A percentile compares a stretch with the other conserved stretches of the same genome.
Evolutionary conservation across 148 eudicot genomes (phyloP).

Genomic region (Polygonum aviculare): DNA sequence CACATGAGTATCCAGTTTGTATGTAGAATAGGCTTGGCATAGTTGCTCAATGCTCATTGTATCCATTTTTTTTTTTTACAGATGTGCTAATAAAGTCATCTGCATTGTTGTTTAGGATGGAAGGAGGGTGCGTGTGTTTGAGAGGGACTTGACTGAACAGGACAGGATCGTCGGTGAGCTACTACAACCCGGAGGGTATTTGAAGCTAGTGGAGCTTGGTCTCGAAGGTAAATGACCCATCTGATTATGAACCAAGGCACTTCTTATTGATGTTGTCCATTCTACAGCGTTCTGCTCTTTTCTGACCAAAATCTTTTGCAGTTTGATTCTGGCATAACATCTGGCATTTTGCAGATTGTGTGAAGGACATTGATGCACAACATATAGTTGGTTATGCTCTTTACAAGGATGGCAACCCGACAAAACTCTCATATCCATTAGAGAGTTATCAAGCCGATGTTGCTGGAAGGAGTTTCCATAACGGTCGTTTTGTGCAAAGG

Average conservation of each 20-base stretch:
- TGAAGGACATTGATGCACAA: slow-evolving; percentile 48
- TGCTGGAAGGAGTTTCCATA: slow-evolving; percentile 52
- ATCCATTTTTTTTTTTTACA: too few species aligned
- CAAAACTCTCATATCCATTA: slow-evolving; percentile 44
- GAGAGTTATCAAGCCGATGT: slow-evolving; percentile 44
- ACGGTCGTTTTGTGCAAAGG: slow-evolving; percentile 52
- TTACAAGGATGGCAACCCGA: slow-evolving; percentile 40
- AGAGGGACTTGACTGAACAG: slow-evolving; percentile 49
- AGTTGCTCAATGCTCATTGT: background rate
- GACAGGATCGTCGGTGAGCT: slow-evolving; percentile 56
- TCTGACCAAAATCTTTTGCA: background rate
- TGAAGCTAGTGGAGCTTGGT: slow-evolving; percentile 45
- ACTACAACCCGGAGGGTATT: slow-evolving; percentile 57
- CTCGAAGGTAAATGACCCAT: slow-evolving; percentile 29
- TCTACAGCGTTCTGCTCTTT: background rate
- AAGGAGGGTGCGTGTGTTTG: slow-evolving; percentile 41
- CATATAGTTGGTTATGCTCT: slow-evolving; percentile 50
- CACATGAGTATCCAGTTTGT: background rate
- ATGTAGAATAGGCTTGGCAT: background rate
- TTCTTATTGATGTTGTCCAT: background rate
- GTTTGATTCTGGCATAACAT: background rate
- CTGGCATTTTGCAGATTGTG: slow-evolving; percentile 33
- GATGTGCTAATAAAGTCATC: background rate
- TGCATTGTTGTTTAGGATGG: slow-evolving; percentile 34
- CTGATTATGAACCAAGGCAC: background rate